Evolutionary conservation across 2,329 filamentous ascomycete genomes (phyloP).

Genomic region (Botryosphaeria dothidea): DNA sequence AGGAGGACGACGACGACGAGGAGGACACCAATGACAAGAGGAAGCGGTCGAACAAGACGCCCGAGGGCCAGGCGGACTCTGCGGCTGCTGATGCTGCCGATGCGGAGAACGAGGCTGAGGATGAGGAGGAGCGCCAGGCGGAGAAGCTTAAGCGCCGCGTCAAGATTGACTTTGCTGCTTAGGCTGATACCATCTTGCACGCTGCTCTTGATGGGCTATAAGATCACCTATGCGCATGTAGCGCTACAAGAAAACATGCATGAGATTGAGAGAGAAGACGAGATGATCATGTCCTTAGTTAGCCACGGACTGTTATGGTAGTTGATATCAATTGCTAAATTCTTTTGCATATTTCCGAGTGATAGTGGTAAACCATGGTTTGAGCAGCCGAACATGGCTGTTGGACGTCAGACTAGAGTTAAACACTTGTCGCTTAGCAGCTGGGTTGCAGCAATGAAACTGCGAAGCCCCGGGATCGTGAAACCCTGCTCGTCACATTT

Average conservation of each 20-base stretch:
- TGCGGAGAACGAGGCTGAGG: constrained; percentile 4
- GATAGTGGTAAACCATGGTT: not conserved
- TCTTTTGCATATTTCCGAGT: not conserved
- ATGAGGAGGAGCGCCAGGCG: not conserved
- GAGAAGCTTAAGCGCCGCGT: not conserved
- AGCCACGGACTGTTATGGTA: not conserved
- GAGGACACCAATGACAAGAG: not conserved
- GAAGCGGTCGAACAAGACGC: not conserved
- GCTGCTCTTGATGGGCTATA: too few species aligned
- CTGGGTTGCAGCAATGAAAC: not conserved
- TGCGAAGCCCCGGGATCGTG: not conserved
- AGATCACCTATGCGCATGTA: too few species aligned
- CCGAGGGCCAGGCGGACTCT: not conserved
- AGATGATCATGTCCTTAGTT: not conserved
- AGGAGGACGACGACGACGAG: not conserved
- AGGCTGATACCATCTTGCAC: not conserved
- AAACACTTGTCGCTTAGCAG: not conserved
- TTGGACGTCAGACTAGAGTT: not conserved
- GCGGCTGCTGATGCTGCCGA: constrained; percentile 20
- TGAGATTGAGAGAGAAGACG: not conserved
- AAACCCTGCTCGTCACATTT: not conserved
- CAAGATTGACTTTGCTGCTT: not conserved
- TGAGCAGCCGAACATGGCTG: not conserved
- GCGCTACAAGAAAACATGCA: not conserved
- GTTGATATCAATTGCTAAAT: not conserved